Evolutionary conservation across 2,329 filamentous ascomycete genomes (phyloP).

Genomic region (Acephala macrosclerotiorum): DNA sequence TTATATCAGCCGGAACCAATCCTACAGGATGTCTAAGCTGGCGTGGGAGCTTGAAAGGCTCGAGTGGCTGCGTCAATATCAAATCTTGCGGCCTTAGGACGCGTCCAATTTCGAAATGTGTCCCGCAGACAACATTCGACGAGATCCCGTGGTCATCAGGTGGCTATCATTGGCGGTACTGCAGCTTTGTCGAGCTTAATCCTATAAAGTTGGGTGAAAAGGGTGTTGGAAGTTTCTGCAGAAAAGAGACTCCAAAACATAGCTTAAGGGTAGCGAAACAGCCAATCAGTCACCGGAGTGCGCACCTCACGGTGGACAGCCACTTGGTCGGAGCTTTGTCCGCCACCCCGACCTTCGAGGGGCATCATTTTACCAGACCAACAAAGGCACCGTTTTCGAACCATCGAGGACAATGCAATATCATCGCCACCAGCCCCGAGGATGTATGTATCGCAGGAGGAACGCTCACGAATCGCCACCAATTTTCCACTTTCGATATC

Average conservation of each 20-base stretch:
- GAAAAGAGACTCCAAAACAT: too few species aligned
- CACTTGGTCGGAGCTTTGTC: constrained; percentile 6
- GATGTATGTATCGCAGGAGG: background rate
- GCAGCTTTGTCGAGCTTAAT: too few species aligned
- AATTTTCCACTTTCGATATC: too few species aligned
- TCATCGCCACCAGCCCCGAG: background rate
- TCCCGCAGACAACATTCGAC: background rate
- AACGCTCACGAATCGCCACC: background rate
- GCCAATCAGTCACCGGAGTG: background rate
- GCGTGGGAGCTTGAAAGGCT: too few species aligned
- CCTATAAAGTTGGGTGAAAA: too few species aligned
- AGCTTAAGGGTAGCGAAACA: background rate
- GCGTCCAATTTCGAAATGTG: background rate
- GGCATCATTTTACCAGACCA: constrained; percentile 5
- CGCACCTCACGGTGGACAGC: background rate
- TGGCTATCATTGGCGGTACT: too few species aligned
- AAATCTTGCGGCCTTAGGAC: background rate
- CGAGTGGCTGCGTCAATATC: too few species aligned
- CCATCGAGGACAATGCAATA: background rate
- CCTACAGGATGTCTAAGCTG: too few species aligned
- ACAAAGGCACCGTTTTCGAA: background rate
- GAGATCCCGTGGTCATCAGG: background rate
- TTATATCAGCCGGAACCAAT: too few species aligned
- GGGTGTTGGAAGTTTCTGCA: too few species aligned
- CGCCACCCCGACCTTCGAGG: constrained; percentile 24